Evolutionary conservation across 108 stramenopile species (phyloP).

Genomic region (Aureococcus anophagefferens): DNA sequence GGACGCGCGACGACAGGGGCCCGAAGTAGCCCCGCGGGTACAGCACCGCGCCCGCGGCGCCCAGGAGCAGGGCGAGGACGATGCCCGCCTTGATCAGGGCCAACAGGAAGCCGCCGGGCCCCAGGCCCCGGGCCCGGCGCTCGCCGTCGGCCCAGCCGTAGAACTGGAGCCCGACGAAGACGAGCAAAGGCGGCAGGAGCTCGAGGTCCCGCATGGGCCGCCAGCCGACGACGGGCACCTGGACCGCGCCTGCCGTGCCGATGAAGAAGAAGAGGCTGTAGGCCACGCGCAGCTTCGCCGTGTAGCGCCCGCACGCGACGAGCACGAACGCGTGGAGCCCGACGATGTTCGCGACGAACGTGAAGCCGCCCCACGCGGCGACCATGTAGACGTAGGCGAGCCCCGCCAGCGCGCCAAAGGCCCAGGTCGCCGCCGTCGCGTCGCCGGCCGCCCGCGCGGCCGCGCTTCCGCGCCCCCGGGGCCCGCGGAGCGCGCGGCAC

Average conservation of each 20-base stretch:
- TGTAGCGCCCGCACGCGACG: conserved; percentile 71
- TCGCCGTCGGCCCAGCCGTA: too few species aligned
- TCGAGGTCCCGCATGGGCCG: conserved; percentile 74
- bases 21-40: conserved; percentile 89
- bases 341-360: conserved; percentile 94
- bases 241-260: conserved; percentile 83
- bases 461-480: not conserved
- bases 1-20: conserved; percentile 64
- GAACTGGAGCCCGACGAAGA: conserved; percentile 60
- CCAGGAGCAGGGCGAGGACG: not conserved
- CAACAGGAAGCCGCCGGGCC: conserved; percentile 37
- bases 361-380: conserved; percentile 93
- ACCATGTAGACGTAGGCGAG: conserved; percentile 88
- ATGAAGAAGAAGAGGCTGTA: conserved; percentile 85
- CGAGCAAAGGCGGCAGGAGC: conserved; percentile 61
- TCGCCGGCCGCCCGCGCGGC: too few species aligned
- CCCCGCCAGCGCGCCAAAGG: conserved; percentile 52
- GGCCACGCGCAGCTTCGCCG: conserved; percentile 65
- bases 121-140: conserved; percentile 6
- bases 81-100: conserved; percentile 16
- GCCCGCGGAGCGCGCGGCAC: conserved; percentile 57
- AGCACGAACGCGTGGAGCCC: conserved; percentile 77
- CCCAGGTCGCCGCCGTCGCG: conserved; percentile 35
- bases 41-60: conserved; percentile 19
- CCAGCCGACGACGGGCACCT: conserved; percentile 81